Conservation (phyloP, 1,284 basidiomycete species). For the Porodaedalea pini region DNA sequence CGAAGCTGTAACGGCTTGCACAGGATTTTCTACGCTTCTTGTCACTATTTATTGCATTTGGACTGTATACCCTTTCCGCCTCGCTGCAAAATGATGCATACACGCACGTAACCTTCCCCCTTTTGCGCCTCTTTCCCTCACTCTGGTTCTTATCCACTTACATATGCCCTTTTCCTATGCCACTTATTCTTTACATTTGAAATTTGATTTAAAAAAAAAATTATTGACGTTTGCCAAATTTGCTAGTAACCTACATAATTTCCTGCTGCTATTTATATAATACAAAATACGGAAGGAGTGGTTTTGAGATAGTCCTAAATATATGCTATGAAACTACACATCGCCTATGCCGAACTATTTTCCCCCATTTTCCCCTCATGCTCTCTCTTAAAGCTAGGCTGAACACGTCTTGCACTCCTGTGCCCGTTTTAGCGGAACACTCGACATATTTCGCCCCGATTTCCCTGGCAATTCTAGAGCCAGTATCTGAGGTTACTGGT, state of each 20-base stretch:
- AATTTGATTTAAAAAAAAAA: no score
- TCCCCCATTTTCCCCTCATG: slow-evolving; percentile 71
- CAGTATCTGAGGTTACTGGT: slow-evolving; percentile 81
- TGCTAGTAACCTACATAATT: not conserved
- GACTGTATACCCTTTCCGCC: no score
- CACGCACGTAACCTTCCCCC: no score
- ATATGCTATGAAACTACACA: slow-evolving; percentile 56
- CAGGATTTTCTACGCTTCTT: not conserved
- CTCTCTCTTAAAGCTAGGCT: slow-evolving; percentile 86
- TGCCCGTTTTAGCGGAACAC: slow-evolving; percentile 90
- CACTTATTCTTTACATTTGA: no score
- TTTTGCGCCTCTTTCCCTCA: no score
- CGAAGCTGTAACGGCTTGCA: not conserved
- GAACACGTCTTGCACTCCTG: slow-evolving; percentile 92
- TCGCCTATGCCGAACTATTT: slow-evolving; percentile 66
- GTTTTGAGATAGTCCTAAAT: not conserved
- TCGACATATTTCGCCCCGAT: slow-evolving; percentile 96
- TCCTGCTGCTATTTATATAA: not conserved
- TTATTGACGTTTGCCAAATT: not conserved
- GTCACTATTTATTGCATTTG: not conserved
- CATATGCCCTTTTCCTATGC: no score
- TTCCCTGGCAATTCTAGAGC: slow-evolving; percentile 77
- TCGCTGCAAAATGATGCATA: no score
- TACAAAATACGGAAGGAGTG: slow-evolving; percentile 10
- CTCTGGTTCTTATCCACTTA: no score